Base-by-base conservation (phyloP, 305 asterid genomes). In the Fraxinus floribunda region DNA sequence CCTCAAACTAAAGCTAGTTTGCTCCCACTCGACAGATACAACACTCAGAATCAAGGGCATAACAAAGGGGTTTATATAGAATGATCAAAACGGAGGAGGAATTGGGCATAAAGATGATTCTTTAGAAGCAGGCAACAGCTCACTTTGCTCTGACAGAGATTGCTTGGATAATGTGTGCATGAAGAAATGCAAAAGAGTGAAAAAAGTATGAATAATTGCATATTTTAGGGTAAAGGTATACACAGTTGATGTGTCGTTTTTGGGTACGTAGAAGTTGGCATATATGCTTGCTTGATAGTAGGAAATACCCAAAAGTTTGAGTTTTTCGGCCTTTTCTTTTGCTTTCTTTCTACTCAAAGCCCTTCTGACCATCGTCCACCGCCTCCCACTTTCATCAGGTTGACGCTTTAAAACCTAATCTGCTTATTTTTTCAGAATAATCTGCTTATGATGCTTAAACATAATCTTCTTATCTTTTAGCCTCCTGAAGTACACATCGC, bases 331-430 rank as follows among this genome's bases (percentile, higher is more conserved):
- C 68, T 38, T 81, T 81, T 89, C 86, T 85, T 87, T 93, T 89
- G 92, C 97, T 94, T 94, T 86, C 94, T 93, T 93, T 91, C 91
- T 84, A 92, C 97, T 93, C 97, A 89, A 93, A 88, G 81, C 71
- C 76, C 88, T 76, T 71, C 71, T 76, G 79, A 24, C 79, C 35
- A 38, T 39, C 60, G 71, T 9, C 80, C 80, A 49, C 30, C 76
- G n/a, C 55, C 75, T 78, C 70, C 80, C 70, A 78, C 85, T 57
- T 4, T 76, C 9, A 4, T 68, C 41, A 35, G 49, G 35, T 52
- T 22, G 9, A 55, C 1, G 75, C 38, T 24, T 24, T 13, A 29
- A 13, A 13, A 4, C 11, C 6, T 1, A 68, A 13, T 68, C 35
- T 68, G 74, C 74, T 24, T 22, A 15, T 49, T 16, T 49, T 49